A percentile compares a stretch with the other conserved stretches of the same genome.
Evolutionary conservation across 768 basidiomycete species (phyloP).

Genomic region (Scleroderma citrinum): DNA sequence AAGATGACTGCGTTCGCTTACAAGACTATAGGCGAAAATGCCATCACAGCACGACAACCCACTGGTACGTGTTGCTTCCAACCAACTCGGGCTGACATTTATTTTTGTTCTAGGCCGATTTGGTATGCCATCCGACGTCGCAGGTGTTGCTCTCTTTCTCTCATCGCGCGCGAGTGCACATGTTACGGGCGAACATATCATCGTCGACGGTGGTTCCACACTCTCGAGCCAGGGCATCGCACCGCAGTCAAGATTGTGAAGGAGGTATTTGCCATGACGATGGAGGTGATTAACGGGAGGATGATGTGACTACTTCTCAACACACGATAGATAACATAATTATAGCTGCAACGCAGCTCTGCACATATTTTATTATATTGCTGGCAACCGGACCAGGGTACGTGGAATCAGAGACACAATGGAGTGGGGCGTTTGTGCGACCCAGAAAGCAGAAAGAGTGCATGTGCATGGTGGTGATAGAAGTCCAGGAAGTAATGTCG

Average conservation of each 20-base stretch:
- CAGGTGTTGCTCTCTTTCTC: constrained; percentile 65
- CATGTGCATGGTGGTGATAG: not conserved
- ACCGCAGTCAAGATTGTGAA: constrained; percentile 21
- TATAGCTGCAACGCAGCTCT: too few relatives aligned
- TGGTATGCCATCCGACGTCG: constrained; percentile 61
- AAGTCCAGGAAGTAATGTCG: too few relatives aligned
- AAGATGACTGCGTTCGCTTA: constrained; percentile 80
- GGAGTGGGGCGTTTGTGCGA: not conserved
- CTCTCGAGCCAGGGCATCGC: constrained; percentile 17
- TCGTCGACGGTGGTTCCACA: constrained; percentile 62
- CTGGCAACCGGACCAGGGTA: not conserved
- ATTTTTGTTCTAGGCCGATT: constrained; percentile 45
- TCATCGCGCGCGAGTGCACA: constrained; percentile 68
- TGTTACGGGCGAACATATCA: constrained; percentile 65
- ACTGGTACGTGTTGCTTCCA: constrained; percentile 41
- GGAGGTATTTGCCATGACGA: too few relatives aligned
- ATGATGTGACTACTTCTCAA: too few relatives aligned
- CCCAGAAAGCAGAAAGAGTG: not conserved
- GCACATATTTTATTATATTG: not conserved
- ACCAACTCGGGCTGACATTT: not conserved
- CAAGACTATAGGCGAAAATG: constrained; percentile 47
- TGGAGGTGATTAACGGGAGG: not conserved
- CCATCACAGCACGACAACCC: constrained; percentile 51
- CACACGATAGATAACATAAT: too few relatives aligned
- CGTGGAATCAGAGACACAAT: not conserved